These are phyloP conservation scores for Hypomyces perniciosus DNA, from an alignment of 2,329 filamentous ascomycete genomes.

Conservation along the genomic window DNA sequence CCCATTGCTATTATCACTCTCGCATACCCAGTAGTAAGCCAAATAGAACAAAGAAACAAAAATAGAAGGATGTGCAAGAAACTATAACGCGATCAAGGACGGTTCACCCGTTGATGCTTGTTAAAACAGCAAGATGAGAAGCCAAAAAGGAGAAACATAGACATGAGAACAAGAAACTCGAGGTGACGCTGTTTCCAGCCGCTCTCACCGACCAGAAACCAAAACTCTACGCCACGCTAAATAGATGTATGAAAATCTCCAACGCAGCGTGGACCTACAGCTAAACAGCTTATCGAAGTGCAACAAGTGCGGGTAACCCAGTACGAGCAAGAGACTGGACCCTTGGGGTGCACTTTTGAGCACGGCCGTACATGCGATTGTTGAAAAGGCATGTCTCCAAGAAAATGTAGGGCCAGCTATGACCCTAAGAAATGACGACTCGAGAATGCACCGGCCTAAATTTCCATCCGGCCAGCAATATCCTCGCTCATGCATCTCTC, in stretches of 20 bases:
- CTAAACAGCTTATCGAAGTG: neutral
- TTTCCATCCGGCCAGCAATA: slow-evolving; percentile 56
- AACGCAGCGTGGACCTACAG: neutral
- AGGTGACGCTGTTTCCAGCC: slow-evolving; percentile 24
- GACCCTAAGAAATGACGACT: neutral
- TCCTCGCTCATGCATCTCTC: slow-evolving; percentile 58
- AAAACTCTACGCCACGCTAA: slow-evolving; percentile 23
- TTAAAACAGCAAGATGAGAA: neutral
- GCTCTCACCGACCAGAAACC: slow-evolving; percentile 34
- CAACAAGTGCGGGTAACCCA: neutral
- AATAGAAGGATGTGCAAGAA: neutral
- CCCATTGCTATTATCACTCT: neutral
- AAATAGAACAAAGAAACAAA: neutral
- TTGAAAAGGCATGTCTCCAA: slow-evolving; percentile 6
- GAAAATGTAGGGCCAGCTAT: neutral
- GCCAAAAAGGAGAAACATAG: neutral
- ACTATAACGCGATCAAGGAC: neutral
- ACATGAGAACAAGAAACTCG: slow-evolving; percentile 7
- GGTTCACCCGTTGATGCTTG: neutral
- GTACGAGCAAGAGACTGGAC: too few relatives aligned
- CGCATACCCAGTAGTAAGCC: neutral
- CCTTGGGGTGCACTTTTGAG: neutral
- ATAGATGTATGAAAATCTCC: slow-evolving; percentile 5
- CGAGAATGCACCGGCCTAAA: slow-evolving; percentile 32
- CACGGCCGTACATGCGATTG: neutral